Evolutionary conservation across 148 eudicot species (phyloP), one percentile per base, ranked within the genome.

Genomic region (Hydrangea macrophylla): DNA sequence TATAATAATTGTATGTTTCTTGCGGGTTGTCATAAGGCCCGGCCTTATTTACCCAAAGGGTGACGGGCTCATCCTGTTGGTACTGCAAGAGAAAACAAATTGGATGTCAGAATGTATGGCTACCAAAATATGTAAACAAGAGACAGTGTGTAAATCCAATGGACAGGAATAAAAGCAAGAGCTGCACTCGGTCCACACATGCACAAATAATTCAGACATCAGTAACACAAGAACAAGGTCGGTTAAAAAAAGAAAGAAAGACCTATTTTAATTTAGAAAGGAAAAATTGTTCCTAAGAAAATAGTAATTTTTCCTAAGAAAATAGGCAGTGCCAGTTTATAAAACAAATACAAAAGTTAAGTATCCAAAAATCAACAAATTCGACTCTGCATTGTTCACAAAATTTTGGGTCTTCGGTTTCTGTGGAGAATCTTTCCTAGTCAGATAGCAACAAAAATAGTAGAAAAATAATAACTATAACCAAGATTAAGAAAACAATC

Each of bases 21-120:
- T 93, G 98, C 42, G 98, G 98, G 81, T 93, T 93, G 73, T 93
- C 88, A 65, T 90, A 93, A 26, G 98, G 98, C 62, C 98, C 98
- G 70, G 88, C 98, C 70, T 93, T 93, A 73, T 90, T 93, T 73
- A 90, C 98, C 98, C 98, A 93, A 32, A 93, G 83, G 26, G 84
- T 90, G 71, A 93, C 90, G n/a, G 83, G 79, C 22, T 92, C 96
- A 59, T 77, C 79, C 42, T 79, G 39, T 77, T 84, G 85, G 81
- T 90, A 93, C 98, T 93, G 77, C 62, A 76, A 12, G 62, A 71
- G 39, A 27, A 67, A 74, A 10, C 35, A 51, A 63, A 44, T 18
- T 30, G 61, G 69, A n/a, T 45, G 28, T 66, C 53, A 67, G 31
- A 22, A 11, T 2, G 40, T 18, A 22, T 31, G 13, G 39, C 10